Evolutionary conservation across 495 filamentous ascomycete genomes (phyloP).

Genomic region (Penicillium ucsense): DNA sequence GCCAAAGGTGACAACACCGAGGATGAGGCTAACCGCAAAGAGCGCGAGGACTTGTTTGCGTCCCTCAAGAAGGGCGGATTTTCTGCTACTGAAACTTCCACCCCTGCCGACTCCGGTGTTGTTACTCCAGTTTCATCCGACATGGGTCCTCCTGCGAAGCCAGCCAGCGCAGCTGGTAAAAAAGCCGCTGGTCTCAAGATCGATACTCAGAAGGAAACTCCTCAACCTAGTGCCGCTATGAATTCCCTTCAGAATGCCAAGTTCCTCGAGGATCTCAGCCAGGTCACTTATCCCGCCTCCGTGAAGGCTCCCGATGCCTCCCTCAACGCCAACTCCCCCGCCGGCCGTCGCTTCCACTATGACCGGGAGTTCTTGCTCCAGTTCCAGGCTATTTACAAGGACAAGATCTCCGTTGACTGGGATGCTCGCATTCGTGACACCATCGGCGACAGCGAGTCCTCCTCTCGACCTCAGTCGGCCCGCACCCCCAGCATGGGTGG

Average conservation of each 20-base stretch:
- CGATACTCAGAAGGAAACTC: slow-evolving; percentile 75
- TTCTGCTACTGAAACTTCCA: slow-evolving; percentile 37
- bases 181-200: slow-evolving; percentile 80
- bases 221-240: slow-evolving; percentile 84
- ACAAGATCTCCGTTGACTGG: slow-evolving; percentile 91
- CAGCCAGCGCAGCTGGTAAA: slow-evolving; percentile 44
- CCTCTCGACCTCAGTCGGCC: slow-evolving; percentile 55
- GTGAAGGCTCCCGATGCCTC: slow-evolving; percentile 85
- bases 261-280: slow-evolving; percentile 61
- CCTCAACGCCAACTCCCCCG: slow-evolving; percentile 64
- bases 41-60: slow-evolving; percentile 42
- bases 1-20: slow-evolving; percentile 31
- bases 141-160: slow-evolving; percentile 45
- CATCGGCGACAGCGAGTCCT: slow-evolving; percentile 65
- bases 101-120: slow-evolving; percentile 45
- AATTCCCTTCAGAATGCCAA: slow-evolving; percentile 83
- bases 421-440: slow-evolving; percentile 72
- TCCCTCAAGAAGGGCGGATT: slow-evolving; percentile 46
- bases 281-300: slow-evolving; percentile 64
- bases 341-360: slow-evolving; percentile 83
- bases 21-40: slow-evolving; percentile 29
- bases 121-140: slow-evolving; percentile 47
- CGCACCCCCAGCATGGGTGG: slow-evolving; percentile 50
- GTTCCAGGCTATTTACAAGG: slow-evolving; percentile 87
- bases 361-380: slow-evolving; percentile 94